Conservation (phyloP, 2,329 filamentous ascomycete genomes). For the Aspergillus sp. region DNA sequence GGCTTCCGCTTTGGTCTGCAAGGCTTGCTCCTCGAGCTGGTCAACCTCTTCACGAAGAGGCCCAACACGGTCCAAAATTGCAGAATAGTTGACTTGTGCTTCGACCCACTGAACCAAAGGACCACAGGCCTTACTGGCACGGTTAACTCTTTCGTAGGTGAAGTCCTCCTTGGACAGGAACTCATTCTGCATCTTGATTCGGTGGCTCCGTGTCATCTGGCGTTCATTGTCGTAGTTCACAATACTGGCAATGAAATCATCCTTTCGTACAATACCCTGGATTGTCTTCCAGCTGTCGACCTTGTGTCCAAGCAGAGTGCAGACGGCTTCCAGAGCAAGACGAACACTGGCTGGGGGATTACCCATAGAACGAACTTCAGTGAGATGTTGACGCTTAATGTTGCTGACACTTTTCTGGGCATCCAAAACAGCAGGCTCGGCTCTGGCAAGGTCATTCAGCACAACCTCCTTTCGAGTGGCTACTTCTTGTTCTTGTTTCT, state of each 20-base stretch:
- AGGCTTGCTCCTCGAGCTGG: slow-evolving; percentile 78
- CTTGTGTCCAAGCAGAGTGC: slow-evolving; percentile 86
- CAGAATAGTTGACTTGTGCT: slow-evolving; percentile 96
- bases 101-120: slow-evolving; percentile 95
- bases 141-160: slow-evolving; percentile 92
- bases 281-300: slow-evolving; percentile 88
- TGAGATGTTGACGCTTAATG: slow-evolving; percentile 95
- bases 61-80: slow-evolving; percentile 89
- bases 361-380: slow-evolving; percentile 94
- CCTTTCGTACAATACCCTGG: slow-evolving; percentile 78
- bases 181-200: slow-evolving; percentile 86
- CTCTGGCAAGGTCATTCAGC: slow-evolving; percentile 77
- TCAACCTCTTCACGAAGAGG: slow-evolving; percentile 87
- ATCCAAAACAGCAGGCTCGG: slow-evolving; percentile 87
- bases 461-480: slow-evolving; percentile 79
- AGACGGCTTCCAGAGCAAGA: slow-evolving; percentile 92
- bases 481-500: slow-evolving; percentile 86
- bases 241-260: slow-evolving; percentile 97
- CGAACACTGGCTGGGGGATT: slow-evolving; percentile 88
- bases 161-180: slow-evolving; percentile 92
- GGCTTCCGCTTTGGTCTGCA: slow-evolving; percentile 90
- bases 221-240: slow-evolving; percentile 94
- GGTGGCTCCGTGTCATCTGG: slow-evolving; percentile 80
- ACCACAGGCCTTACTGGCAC: slow-evolving; percentile 93
- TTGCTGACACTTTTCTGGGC: slow-evolving; percentile 96